These are phyloP conservation scores for Auxenochlorella pyrenoidosa DNA, from an alignment of 139 green algal genomes.

Conservation along the genomic window DNA sequence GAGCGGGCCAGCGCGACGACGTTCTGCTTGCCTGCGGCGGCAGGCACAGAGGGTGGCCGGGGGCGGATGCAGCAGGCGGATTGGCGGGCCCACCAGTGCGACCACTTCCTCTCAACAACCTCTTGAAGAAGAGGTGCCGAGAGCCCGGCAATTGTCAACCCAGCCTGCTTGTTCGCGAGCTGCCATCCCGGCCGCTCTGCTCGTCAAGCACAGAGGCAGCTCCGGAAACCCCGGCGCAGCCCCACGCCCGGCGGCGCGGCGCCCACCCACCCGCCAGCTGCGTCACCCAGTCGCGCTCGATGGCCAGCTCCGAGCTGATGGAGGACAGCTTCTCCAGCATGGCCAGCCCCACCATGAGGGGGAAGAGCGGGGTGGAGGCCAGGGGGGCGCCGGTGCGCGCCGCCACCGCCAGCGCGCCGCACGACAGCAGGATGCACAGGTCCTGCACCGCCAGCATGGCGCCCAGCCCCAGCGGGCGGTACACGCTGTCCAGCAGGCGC, in stretches of 20 bases:
- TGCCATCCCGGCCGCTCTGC: background rate
- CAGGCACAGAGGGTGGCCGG: background rate
- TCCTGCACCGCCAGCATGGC: conserved; percentile 42
- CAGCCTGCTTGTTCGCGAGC: background rate
- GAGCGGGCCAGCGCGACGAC: conserved; percentile 34
- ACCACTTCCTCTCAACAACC: too few relatives aligned
- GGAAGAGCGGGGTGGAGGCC: conserved; percentile 34
- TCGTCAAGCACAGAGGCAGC: too few relatives aligned
- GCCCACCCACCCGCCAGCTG: conserved; percentile 35
- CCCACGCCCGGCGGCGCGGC: background rate
- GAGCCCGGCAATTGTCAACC: background rate
- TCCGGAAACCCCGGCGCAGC: too few relatives aligned
- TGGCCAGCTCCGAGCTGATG: conserved; percentile 52
- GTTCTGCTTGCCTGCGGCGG: conserved; percentile 46
- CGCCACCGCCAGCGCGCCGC: conserved; percentile 25
- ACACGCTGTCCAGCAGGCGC: conserved; percentile 42
- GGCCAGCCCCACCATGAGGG: conserved; percentile 41
- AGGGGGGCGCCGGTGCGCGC: background rate
- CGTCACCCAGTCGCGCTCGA: conserved; percentile 61
- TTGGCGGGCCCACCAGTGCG: too few relatives aligned
- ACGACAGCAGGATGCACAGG: conserved; percentile 41
- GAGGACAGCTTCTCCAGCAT: conserved; percentile 25
- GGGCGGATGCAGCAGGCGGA: too few relatives aligned
- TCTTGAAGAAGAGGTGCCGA: too few relatives aligned
- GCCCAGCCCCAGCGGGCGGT: conserved; percentile 38